Conservation (phyloP, 371 early-diverging fungal species). For the Mucor racemosus region DNA sequence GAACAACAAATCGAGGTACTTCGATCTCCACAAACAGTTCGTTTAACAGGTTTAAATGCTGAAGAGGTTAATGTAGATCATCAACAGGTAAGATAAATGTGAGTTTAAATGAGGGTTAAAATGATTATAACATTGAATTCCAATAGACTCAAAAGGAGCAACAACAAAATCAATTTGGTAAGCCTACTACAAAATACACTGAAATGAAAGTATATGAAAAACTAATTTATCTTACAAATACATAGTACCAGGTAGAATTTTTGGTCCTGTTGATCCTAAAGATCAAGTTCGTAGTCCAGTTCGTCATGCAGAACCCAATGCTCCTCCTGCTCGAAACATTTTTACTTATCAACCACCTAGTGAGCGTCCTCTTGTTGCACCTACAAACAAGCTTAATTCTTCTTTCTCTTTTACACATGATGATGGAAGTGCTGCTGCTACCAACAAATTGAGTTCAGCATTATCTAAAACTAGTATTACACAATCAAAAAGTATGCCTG, state of each 20-base stretch:
- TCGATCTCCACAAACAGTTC: conserved; percentile 24
- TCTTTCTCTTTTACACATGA: conserved; percentile 37
- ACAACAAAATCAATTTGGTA: conserved; percentile 3
- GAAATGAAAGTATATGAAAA: not conserved
- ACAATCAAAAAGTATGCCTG: conserved; percentile 3
- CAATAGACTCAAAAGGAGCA: conserved; percentile 10
- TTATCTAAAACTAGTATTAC: not conserved
- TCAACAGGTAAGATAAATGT: conserved; percentile 21
- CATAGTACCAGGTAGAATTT: conserved; percentile 41
- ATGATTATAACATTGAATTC: not conserved
- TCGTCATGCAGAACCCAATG: conserved; percentile 30
- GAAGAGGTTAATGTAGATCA: conserved; percentile 22
- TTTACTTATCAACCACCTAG: conserved; percentile 49
- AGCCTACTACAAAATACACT: not conserved
- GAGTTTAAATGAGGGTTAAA: not conserved
- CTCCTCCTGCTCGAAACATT: conserved; percentile 41
- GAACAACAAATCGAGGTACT: conserved; percentile 39
- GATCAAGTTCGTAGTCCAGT: conserved; percentile 37
- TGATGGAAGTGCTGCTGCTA: conserved; percentile 14
- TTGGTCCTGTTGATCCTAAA: conserved; percentile 49
- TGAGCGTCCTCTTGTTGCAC: conserved; percentile 35
- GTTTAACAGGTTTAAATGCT: conserved; percentile 20
- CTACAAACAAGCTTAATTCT: conserved; percentile 37
- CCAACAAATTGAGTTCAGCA: conserved; percentile 1
- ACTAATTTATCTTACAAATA: not conserved